These are phyloP conservation scores for Globisporangium abappressorium DNA, from an alignment of 352 stramenopile genomes.

Conservation along the genomic window DNA sequence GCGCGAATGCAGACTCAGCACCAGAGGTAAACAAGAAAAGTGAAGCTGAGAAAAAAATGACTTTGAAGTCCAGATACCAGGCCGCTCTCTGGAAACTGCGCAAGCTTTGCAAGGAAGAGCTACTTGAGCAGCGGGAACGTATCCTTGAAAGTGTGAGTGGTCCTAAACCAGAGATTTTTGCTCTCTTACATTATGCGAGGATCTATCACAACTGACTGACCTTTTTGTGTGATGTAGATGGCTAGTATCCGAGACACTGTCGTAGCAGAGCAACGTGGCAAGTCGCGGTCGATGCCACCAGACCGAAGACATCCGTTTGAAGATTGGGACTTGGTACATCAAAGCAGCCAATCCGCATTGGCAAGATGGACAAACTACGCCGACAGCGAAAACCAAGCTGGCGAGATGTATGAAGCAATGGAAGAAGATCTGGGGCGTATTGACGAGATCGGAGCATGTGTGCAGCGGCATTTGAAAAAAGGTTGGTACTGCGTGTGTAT, in stretches of 20 bases:
- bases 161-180: neutral
- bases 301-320: conserved; percentile 2
- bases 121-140: conserved; percentile 40
- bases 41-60: conserved; percentile 1
- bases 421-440: conserved; percentile 56
- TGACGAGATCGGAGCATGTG: conserved; percentile 44
- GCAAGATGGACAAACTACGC: neutral
- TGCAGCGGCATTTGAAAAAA: conserved; percentile 40
- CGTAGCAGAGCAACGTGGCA: conserved; percentile 20
- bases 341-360: neutral
- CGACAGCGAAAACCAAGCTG: conserved; percentile 15
- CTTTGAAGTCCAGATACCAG: conserved; percentile 33
- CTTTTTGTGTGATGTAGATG: conserved; percentile 21
- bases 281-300: neutral
- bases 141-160: conserved; percentile 30
- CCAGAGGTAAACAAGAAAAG: neutral
- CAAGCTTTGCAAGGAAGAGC: conserved; percentile 58
- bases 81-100: conserved; percentile 52
- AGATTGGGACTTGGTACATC: neutral
- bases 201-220: neutral
- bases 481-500: conserved; percentile 20
- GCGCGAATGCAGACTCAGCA: neutral
- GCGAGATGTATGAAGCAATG: conserved; percentile 41
- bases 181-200: neutral
- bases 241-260: conserved; percentile 24